Conservation (phyloP, 768 basidiomycete genomes). For the Astraeus odoratus region DNA sequence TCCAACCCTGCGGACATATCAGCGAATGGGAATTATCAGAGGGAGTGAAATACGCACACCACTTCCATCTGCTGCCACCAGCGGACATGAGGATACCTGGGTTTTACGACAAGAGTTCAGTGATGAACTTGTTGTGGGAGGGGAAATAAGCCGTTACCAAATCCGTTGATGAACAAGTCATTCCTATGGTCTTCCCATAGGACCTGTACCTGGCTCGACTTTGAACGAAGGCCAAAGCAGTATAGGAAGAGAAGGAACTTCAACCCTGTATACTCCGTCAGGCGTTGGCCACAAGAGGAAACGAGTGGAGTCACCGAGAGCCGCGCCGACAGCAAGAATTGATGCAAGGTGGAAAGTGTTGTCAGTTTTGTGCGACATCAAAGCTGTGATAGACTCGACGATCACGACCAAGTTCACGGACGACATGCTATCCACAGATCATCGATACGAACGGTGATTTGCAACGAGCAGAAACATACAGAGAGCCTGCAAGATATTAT, state of each 20-base stretch:
- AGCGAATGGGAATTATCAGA: slow-evolving; percentile 4
- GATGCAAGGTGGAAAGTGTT: slow-evolving; percentile 73
- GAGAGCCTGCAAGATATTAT: slow-evolving; percentile 34
- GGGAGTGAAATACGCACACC: slow-evolving; percentile 54
- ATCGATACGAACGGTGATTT: background rate
- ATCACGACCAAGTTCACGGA: slow-evolving; percentile 88
- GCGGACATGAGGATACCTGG: slow-evolving; percentile 77
- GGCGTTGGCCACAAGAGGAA: background rate
- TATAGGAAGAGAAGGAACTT: slow-evolving; percentile 87
- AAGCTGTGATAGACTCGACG: slow-evolving; percentile 75
- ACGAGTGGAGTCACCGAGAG: slow-evolving; percentile 45
- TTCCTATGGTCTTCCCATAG: slow-evolving; percentile 97
- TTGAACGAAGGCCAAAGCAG: slow-evolving; percentile 69
- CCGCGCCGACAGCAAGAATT: slow-evolving; percentile 74
- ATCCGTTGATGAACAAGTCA: slow-evolving; percentile 80
- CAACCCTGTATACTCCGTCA: slow-evolving; percentile 41
- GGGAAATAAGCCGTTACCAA: slow-evolving; percentile 38
- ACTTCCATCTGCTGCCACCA: slow-evolving; percentile 69
- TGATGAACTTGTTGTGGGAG: background rate
- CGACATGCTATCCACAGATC: slow-evolving; percentile 56
- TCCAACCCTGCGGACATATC: slow-evolving; percentile 50
- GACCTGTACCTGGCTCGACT: slow-evolving; percentile 89
- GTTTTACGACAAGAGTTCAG: slow-evolving; percentile 3
- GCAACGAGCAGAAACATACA: slow-evolving; percentile 27
- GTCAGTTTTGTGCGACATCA: slow-evolving; percentile 51